Evolutionary conservation across 2,329 filamentous ascomycete species (phyloP).

Genomic region (Xylariaceae sp.): DNA sequence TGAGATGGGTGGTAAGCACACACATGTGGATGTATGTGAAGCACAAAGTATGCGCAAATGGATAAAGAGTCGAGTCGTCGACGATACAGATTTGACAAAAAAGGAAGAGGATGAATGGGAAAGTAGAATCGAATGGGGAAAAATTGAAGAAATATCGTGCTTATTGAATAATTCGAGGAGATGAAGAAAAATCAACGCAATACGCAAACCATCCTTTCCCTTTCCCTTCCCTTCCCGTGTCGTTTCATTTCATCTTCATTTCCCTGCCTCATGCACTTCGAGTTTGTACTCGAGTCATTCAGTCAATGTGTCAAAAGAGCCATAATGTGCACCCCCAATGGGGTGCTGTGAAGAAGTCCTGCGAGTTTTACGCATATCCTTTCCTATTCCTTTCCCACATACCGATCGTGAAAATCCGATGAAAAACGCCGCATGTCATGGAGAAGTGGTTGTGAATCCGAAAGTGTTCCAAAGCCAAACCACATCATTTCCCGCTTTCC

Average conservation of each 20-base stretch:
- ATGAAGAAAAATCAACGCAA: slow-evolving; percentile 7
- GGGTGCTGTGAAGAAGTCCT: not conserved
- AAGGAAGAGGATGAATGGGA: not conserved
- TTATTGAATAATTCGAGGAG: not conserved
- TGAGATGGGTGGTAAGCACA: not conserved
- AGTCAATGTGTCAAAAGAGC: slow-evolving; percentile 9
- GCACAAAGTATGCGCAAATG: slow-evolving; percentile 1
- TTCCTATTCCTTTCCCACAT: slow-evolving; percentile 11
- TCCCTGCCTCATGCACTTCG: slow-evolving; percentile 15
- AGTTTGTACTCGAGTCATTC: slow-evolving; percentile 16
- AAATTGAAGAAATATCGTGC: slow-evolving; percentile 2
- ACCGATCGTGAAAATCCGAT: slow-evolving; percentile 14
- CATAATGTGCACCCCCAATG: not conserved
- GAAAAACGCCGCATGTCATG: slow-evolving; percentile 26
- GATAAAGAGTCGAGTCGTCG: not conserved
- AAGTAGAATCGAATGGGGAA: not conserved
- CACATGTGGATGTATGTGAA: not conserved
- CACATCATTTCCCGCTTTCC: slow-evolving; percentile 24
- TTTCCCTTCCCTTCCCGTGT: slow-evolving; percentile 17
- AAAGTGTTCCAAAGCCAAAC: slow-evolving; percentile 21
- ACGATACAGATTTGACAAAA: slow-evolving; percentile 9
- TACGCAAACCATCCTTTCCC: slow-evolving; percentile 5
- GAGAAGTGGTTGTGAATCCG: slow-evolving; percentile 18
- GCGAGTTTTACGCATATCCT: slow-evolving; percentile 6
- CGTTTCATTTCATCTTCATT: slow-evolving; percentile 20